Evolutionary conservation across 2,329 filamentous ascomycete species (phyloP).

Genomic region (Calonectria naviculata): DNA sequence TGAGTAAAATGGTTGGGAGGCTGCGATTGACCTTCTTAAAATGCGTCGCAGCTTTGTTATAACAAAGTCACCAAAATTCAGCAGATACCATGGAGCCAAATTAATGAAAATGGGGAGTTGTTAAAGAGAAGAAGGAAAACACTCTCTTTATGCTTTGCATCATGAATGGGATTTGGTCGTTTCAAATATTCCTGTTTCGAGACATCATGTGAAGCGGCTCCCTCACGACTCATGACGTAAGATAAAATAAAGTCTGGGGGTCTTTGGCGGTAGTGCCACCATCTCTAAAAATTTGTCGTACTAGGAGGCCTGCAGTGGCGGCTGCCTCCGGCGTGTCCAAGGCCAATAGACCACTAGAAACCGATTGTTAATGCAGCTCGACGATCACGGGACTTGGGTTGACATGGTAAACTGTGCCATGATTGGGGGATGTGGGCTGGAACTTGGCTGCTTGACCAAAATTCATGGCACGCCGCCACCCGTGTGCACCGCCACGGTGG

Average conservation of each 20-base stretch:
- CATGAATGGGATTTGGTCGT: neutral
- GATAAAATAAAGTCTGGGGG: neutral
- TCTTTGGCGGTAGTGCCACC: neutral
- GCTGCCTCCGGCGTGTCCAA: neutral
- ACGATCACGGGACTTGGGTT: conserved; percentile 7
- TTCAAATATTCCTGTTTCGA: conserved; percentile 17
- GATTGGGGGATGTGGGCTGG: neutral
- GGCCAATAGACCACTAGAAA: conserved; percentile 9
- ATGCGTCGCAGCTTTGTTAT: conserved; percentile 31
- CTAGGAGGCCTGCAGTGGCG: conserved; percentile 21
- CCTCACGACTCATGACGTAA: conserved; percentile 21
- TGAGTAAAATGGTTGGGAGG: conserved; percentile 23
- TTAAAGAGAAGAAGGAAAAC: neutral
- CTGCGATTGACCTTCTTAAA: conserved; percentile 37
- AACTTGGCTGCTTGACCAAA: neutral
- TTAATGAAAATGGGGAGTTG: neutral
- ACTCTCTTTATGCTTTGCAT: conserved; percentile 1
- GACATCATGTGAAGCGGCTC: conserved; percentile 19
- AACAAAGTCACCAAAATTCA: conserved; percentile 20
- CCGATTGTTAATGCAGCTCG: conserved; percentile 13
- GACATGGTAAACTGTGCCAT: neutral
- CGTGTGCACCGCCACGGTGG: conserved; percentile 33
- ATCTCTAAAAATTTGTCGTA: neutral
- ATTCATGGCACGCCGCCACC: neutral
- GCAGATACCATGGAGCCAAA: conserved; percentile 18